Conservation (phyloP, 139 green algal species). For the Chlamydomonas asymmetrica region DNA sequence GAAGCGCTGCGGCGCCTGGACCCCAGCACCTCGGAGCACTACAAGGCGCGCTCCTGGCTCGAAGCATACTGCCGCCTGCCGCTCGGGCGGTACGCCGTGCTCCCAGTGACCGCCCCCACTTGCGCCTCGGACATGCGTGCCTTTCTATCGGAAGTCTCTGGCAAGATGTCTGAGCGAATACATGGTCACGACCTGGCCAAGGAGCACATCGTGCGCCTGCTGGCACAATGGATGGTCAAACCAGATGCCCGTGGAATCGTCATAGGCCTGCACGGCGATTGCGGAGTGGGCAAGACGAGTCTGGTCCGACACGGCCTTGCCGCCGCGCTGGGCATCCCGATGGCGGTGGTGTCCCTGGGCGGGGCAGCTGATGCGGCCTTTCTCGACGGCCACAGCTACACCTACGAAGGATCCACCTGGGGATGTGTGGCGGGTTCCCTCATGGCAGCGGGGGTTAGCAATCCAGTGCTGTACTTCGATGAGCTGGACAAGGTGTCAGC, state of each 20-base stretch:
- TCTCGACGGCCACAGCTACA: slow-evolving; percentile 2
- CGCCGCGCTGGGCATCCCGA: neutral
- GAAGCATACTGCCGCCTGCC: too few relatives aligned
- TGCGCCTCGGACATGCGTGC: too few relatives aligned
- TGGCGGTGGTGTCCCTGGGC: slow-evolving; percentile 3
- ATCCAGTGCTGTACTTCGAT: slow-evolving; percentile 9
- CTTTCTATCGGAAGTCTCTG: too few relatives aligned
- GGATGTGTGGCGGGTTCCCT: neutral
- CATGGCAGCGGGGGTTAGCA: neutral
- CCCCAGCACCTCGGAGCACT: too few relatives aligned
- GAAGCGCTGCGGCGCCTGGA: too few relatives aligned
- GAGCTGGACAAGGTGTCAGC: slow-evolving; percentile 16
- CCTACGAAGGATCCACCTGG: slow-evolving; percentile 6
- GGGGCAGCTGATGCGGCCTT: neutral
- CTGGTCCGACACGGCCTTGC: neutral
- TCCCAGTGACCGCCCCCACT: too few relatives aligned
- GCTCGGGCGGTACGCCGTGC: too few relatives aligned
- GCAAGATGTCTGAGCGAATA: too few relatives aligned
- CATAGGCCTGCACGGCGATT: neutral
- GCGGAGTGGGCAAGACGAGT: neutral
- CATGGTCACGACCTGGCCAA: slow-evolving; percentile 12
- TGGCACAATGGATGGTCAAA: slow-evolving; percentile 15
- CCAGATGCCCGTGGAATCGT: neutral
- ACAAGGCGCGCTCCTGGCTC: too few relatives aligned
- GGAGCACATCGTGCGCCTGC: slow-evolving; percentile 1